Base-by-base conservation (phyloP, 805 yeast genomes). In the Wickerhamomyces sydowiorum region DNA sequence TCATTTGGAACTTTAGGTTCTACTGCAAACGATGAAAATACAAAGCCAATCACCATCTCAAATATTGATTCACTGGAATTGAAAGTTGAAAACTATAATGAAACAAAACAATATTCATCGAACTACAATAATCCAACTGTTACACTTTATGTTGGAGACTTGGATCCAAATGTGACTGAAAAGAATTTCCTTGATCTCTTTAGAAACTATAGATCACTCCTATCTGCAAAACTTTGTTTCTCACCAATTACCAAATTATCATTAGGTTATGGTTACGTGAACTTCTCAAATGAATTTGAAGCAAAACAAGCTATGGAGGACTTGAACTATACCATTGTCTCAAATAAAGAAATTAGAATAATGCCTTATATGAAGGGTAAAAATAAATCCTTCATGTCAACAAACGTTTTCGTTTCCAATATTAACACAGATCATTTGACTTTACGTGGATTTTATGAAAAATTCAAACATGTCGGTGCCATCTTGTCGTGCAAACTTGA, bases 211-310 rank as follows among this genome's bases (percentile, higher is more conserved):
- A 68, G 73, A 9, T 66, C 80, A 0, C 67, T 82, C 14, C 57
- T 71, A 13, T 75, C 85, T 4, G 77, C 79, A 24, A 82, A 81
- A 54, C 67, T 85, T 32, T 78, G 88, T 49, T 63, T 69, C 42
- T 76, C 78, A 50, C 72, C 76, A 21, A 62, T 65, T 25, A 65
- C 75, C n/a, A 73, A 73, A 20, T 62, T 69, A 38, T 76, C 89
- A 1, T 62, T 86, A 43, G 84, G 88, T 3, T 82, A 84, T 60
- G 93, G 88, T 0, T 85, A 83, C 56, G 79, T 83, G 17, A 82
- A 84, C 43, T 82, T 81, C 56, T 60, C 62, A 7, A 61, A 58
- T 5, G 66, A 67, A 35, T 53, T 60, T 9, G 82, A 76, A 40
- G 87, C 87, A 0, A 69, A 69, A 30, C 41, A 44, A 27, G 88